Percentiles rank a stretch among this genome's conserved stretches.
phyloP scores from a whole-genome alignment of 371 early-diverging fungal species.

The Rhizopus arrhizus region DNA sequence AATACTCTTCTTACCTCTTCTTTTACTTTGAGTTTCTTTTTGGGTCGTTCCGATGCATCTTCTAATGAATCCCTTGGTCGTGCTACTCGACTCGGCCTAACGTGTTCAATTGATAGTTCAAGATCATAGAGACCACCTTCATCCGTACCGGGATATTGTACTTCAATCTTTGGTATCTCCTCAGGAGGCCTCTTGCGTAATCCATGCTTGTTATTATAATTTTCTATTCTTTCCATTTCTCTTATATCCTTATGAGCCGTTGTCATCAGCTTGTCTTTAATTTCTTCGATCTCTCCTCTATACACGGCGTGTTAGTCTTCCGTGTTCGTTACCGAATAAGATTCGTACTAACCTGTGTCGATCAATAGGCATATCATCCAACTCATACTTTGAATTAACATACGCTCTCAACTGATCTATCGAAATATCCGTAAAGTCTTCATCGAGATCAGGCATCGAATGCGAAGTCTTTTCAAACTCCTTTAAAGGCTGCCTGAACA shows the following conservation, averaged over 20 bases:
- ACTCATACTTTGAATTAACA: neutral
- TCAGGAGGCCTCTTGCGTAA: constrained; percentile 42
- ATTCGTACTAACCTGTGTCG: too few species aligned
- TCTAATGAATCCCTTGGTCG: too few species aligned
- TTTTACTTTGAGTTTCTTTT: constrained; percentile 1
- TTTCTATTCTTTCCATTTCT: constrained; percentile 30
- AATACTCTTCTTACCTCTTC: neutral
- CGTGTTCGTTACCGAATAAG: too few species aligned
- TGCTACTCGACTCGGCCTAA: too few species aligned
- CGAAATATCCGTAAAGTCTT: constrained; percentile 25
- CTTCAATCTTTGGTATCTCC: constrained; percentile 14
- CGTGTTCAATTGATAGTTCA: neutral
- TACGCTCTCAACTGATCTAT: constrained; percentile 27
- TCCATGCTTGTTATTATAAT: constrained; percentile 47
- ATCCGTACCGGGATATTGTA: constrained; percentile 22
- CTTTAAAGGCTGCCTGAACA: neutral
- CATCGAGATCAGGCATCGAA: constrained; percentile 30
- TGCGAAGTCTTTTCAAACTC: constrained; percentile 1
- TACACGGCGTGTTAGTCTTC: neutral
- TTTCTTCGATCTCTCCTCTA: constrained; percentile 36
- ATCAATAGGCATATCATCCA: neutral
- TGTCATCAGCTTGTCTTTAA: constrained; percentile 31
- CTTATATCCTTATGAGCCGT: constrained; percentile 30
- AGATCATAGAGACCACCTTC: constrained; percentile 6
- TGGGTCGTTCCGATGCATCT: neutral